Base-by-base conservation (phyloP, 805 yeast species). In the Naumovozyma baii region DNA sequence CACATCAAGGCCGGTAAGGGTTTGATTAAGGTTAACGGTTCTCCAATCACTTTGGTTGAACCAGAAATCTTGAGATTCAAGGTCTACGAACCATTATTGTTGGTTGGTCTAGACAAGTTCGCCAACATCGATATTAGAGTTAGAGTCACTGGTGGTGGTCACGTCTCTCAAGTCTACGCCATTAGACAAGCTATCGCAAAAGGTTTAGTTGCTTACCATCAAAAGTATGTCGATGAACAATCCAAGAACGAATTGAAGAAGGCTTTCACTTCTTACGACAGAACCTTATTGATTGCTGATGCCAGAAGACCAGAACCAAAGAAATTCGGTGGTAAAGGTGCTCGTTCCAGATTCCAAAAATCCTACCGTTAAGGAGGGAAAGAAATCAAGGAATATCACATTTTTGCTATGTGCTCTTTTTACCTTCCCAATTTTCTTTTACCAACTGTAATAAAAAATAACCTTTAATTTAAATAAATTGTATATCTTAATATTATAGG, bases 271-370 rank as follows among this genome's bases (percentile, higher is more conserved):
- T 68, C 95, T 65, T 94, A 88, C 82, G 98, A 92, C 90, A 88
- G 95, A 81, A 86, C 97, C 71, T 83, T 92, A 71, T 83, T 92
- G 76, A 92, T 92, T 72, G 97, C 98, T 64, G 98, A 92, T 74
- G 78, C 96, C 64, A 87, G 98, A 84, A 90, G 95, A 83, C 82
- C 88, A 83, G 98, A 92, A 80, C 98, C 98, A 82, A 92, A 92
- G 96, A 92, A 92, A 81, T 92, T 92, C 80, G 98, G 98, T 80
- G 98, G 98, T 81, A 95, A 94, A 74, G 98, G 98, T 85, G 98
- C 98, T 77, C 92, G 98, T 80, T 92, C 98, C 69, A 90, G 97
- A 79, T 90, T 85, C 96, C 98, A 92, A 82, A 92, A 92, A 74
- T 92, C 98, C 72, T 92, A 92, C 92, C 98, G 98, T 88, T 92